These are phyloP conservation scores for Blastocystis sp. DNA, from an alignment of 352 stramenopile genomes.

Conservation along the genomic window DNA sequence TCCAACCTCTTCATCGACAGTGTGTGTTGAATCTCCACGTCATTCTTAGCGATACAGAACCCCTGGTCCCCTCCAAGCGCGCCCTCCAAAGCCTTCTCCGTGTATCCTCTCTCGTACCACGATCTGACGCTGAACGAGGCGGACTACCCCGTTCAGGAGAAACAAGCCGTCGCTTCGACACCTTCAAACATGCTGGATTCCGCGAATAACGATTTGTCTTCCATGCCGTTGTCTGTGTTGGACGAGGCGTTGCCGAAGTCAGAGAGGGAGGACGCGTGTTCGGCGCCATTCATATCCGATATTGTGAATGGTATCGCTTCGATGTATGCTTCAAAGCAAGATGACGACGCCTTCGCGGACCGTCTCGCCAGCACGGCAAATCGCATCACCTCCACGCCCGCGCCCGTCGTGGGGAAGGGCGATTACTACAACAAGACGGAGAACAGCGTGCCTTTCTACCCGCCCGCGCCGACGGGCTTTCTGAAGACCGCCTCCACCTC, in stretches of 20 bases:
- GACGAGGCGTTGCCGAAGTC: background rate
- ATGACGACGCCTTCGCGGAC: background rate
- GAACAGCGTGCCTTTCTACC: background rate
- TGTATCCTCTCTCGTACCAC: constrained; percentile 6
- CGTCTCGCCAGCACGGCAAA: background rate
- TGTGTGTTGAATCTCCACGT: background rate
- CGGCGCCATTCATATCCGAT: background rate
- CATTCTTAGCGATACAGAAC: background rate
- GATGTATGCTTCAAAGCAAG: background rate
- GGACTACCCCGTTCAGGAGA: background rate
- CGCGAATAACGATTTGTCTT: background rate
- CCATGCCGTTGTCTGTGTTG: background rate
- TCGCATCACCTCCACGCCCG: background rate
- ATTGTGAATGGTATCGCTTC: background rate
- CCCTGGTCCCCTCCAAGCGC: background rate
- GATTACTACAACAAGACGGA: constrained; percentile 2
- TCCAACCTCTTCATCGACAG: background rate
- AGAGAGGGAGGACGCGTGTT: background rate
- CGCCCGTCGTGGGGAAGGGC: background rate
- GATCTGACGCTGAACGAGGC: background rate
- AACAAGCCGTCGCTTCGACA: background rate
- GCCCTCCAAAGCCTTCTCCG: background rate
- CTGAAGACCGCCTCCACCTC: background rate
- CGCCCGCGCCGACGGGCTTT: background rate
- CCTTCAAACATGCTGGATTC: background rate